A percentile compares a stretch with the other conserved stretches of the same genome.
These are phyloP conservation scores for Ceriops tagal DNA, from an alignment of 345 rosid species.

Conservation along the genomic window DNA sequence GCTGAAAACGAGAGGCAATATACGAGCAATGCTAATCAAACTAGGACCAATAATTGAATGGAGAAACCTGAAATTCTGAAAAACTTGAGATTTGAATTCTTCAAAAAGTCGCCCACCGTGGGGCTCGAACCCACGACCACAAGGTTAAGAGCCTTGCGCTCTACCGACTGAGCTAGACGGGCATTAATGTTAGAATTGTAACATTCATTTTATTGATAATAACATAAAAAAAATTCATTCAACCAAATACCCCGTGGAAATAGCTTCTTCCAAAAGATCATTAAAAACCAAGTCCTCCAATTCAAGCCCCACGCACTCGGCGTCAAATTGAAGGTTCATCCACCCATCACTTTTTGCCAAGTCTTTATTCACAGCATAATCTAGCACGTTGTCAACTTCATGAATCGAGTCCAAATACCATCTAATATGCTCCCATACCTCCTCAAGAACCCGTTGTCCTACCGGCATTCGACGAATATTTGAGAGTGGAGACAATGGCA, in stretches of 20 bases:
- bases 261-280: slow-evolving; percentile 58
- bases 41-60: too few relatives aligned
- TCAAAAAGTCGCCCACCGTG: slow-evolving; percentile 30
- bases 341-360: slow-evolving; percentile 53
- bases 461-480: slow-evolving; percentile 51
- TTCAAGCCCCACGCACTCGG: slow-evolving; percentile 67
- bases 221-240: too few relatives aligned
- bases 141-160: slow-evolving; percentile 50
- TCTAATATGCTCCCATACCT: slow-evolving; percentile 62
- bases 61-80: too few relatives aligned
- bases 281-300: slow-evolving; percentile 63
- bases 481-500: slow-evolving; percentile 47
- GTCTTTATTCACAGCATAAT: slow-evolving; percentile 46
- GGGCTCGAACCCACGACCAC: slow-evolving; percentile 57
- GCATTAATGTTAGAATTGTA: too few relatives aligned
- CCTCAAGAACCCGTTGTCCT: slow-evolving; percentile 53
- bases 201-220: too few relatives aligned
- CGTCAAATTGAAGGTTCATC: slow-evolving; percentile 78
- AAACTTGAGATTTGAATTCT: too few relatives aligned
- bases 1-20: too few relatives aligned
- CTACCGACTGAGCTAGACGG: slow-evolving; percentile 8
- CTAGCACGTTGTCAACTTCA: slow-evolving; percentile 37
- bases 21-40: too few relatives aligned
- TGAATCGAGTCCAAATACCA: slow-evolving; percentile 44
- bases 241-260: slow-evolving; percentile 3